Evolutionary conservation across 805 yeast species (phyloP).

Genomic region (Saccharomycopsis guyanensis): DNA sequence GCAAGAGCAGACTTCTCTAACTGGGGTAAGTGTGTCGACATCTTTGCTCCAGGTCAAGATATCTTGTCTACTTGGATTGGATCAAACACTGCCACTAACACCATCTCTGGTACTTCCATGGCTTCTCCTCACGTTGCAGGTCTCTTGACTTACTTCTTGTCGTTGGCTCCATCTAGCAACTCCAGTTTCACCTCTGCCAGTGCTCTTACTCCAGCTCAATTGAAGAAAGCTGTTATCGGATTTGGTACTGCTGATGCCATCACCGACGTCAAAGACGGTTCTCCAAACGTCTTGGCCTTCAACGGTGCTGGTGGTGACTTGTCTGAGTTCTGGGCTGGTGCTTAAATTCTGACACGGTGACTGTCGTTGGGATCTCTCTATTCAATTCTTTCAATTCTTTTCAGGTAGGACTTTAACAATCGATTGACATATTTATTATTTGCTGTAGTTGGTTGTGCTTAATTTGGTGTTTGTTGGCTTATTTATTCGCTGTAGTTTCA

Average conservation of each 20-base stretch:
- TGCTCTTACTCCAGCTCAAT: conserved; percentile 58
- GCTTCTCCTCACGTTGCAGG: conserved; percentile 57
- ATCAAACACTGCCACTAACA: conserved; percentile 39
- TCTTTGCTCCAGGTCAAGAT: conserved; percentile 50
- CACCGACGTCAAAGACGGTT: conserved; percentile 56
- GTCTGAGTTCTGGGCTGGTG: conserved; percentile 48
- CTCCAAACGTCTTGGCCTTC: conserved; percentile 70
- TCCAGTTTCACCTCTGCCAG: conserved; percentile 44
- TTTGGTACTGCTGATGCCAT: conserved; percentile 57
- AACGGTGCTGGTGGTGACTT: conserved; percentile 76
- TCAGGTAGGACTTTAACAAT: no score
- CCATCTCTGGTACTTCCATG: conserved; percentile 57
- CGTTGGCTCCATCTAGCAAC: conserved; percentile 67
- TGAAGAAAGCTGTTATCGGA: conserved; percentile 67
- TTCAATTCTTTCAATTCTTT: no score
- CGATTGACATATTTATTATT: no score
- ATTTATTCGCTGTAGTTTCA: no score
- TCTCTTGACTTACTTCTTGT: conserved; percentile 46
- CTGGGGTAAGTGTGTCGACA: conserved; percentile 46
- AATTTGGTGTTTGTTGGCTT: no score
- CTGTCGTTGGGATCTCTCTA: no score
- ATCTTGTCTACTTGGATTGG: conserved; percentile 50
- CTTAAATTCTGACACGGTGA: conserved; percentile 50
- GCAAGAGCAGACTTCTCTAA: conserved; percentile 46
- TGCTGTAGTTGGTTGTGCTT: no score